These are phyloP conservation scores for Hypoxylon sp. DNA, from an alignment of 2,329 filamentous ascomycete genomes.

Conservation along the genomic window DNA sequence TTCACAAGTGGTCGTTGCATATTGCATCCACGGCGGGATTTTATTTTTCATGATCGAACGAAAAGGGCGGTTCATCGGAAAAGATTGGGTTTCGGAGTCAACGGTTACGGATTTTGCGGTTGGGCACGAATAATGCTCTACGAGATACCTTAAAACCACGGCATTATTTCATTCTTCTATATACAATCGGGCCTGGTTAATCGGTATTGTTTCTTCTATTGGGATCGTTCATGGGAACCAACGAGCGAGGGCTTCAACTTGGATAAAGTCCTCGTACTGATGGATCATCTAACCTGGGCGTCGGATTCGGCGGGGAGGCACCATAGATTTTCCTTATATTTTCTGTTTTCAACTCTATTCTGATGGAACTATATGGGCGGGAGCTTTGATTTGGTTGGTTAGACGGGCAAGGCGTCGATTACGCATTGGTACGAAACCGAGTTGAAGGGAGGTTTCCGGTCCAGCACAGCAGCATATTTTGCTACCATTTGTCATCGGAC, in stretches of 20 bases:
- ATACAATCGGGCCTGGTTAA: conserved; percentile 17
- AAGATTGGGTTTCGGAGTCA: conserved; percentile 36
- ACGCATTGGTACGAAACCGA: conserved; percentile 22
- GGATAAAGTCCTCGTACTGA: neutral
- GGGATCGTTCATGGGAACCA: neutral
- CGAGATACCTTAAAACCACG: conserved; percentile 25
- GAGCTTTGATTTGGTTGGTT: conserved; percentile 15
- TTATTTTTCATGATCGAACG: conserved; percentile 13
- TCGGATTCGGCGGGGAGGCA: neutral
- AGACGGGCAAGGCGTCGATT: conserved; percentile 18
- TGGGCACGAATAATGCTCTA: conserved; percentile 30
- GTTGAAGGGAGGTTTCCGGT: conserved; percentile 8
- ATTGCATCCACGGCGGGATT: conserved; percentile 14
- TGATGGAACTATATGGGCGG: neutral
- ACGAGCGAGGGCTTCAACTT: conserved; percentile 2
- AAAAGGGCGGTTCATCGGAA: conserved; percentile 23
- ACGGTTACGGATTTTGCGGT: conserved; percentile 32
- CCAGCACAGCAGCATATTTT: conserved; percentile 4
- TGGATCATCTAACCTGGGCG: neutral
- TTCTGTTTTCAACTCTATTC: neutral
- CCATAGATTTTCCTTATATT: neutral
- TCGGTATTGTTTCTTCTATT: neutral
- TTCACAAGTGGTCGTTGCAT: conserved; percentile 17
- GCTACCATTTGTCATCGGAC: conserved; percentile 8
- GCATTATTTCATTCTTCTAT: conserved; percentile 7